Evolutionary conservation across 805 yeast species (phyloP), one percentile per base, ranked within the genome.

Genomic region (Zygosaccharomyces kombuchaensis): DNA sequence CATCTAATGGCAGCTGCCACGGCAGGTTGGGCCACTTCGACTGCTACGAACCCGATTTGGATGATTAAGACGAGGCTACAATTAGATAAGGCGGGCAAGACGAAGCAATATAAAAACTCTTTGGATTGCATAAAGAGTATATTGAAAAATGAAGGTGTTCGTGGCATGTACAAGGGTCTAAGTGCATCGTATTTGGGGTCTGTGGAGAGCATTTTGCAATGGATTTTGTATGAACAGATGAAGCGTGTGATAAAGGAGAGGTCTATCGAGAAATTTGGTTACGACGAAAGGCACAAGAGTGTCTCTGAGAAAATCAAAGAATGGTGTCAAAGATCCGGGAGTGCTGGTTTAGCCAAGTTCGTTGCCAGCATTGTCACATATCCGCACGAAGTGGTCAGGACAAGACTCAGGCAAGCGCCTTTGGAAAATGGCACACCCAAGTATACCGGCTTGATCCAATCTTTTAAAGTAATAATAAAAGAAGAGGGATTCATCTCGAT

Each of bases 31-130:
- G 91, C 84, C 13, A 93, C 99, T 0, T 84, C 96, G 4, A 91
- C 99, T 0, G 96, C 89, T 10, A 93, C 99, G 0, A 93, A 93
- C 63, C 99, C 99, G 9, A 93, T 93, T 47, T 93, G 99, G 99
- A 72, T 93, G 49, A 82, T 93, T 49, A 93, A 93, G 68, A 93
- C 99, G 0, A 75, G 99, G 59, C 76, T 93, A 43, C 99, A 93
- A 63, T 73, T 93, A 43, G 99, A 93, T 65, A 85, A 83, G 62
- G 76, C 86, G 1, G 66, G 70, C n/a, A 69, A 65, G 42, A 57
- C 68, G 9, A 80, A 82, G 53, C 75, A 76, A 51, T 93, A 91
- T 64, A 82, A 76, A 48, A 90, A 86, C 66, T 86, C 96, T 3
- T 74, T 82, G 74, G 98, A 93, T 63, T 91, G 98, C 63, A 63